These are phyloP conservation scores for Solanum neorickii DNA, from an alignment of 257 asterid species.

Conservation along the genomic window DNA sequence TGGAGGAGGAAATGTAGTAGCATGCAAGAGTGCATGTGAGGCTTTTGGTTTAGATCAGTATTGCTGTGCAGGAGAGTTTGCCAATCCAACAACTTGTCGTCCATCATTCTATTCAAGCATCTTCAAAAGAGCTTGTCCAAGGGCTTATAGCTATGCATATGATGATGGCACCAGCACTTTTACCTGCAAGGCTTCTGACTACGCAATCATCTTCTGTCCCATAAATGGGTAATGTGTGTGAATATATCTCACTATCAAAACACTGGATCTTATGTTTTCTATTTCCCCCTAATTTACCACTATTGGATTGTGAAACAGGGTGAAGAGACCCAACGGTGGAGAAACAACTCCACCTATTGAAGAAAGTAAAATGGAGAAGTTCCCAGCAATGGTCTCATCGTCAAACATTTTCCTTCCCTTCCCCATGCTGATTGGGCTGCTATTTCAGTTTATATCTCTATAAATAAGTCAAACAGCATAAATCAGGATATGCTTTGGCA, in stretches of 20 bases:
- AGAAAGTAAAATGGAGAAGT: slow-evolving; percentile 20
- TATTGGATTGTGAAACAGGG: slow-evolving; percentile 22
- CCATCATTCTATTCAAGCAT: slow-evolving; percentile 67
- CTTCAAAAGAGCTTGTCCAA: slow-evolving; percentile 68
- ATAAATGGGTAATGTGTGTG: background rate
- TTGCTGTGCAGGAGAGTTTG: slow-evolving; percentile 79
- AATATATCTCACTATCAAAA: background rate
- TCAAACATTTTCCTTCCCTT: slow-evolving; percentile 19
- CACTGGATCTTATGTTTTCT: background rate
- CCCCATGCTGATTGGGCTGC: slow-evolving; percentile 7
- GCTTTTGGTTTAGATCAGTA: slow-evolving; percentile 66
- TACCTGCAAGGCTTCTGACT: slow-evolving; percentile 64
- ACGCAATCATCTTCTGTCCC: slow-evolving; percentile 49
- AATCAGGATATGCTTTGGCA: background rate
- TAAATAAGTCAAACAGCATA: background rate
- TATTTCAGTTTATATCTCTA: slow-evolving; percentile 5
- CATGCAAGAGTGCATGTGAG: slow-evolving; percentile 80
- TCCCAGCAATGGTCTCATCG: slow-evolving; percentile 13
- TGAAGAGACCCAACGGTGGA: slow-evolving; percentile 15
- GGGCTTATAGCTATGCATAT: slow-evolving; percentile 69
- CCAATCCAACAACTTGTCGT: slow-evolving; percentile 63
- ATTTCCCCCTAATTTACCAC: background rate
- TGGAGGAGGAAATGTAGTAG: slow-evolving; percentile 49
- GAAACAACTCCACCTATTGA: slow-evolving; percentile 21
- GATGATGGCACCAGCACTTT: slow-evolving; percentile 85